Evolutionary conservation across 78 protist species (phyloP).

Genomic region (Dictyostelium purpureum): DNA sequence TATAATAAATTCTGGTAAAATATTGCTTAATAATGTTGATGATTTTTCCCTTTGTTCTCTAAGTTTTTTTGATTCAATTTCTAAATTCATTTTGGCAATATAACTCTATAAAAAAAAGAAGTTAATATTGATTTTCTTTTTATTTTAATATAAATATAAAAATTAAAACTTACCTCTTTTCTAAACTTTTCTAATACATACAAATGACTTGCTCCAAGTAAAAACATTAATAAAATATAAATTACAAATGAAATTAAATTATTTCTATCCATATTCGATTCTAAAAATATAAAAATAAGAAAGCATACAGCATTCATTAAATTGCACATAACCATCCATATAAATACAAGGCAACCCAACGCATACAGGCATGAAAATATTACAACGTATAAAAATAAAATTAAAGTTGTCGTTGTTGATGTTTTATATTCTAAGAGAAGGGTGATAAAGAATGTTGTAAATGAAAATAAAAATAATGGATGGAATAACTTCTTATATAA

Average conservation of each 20-base stretch:
- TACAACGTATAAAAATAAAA: slow-evolving; percentile 35
- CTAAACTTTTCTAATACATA: slow-evolving; percentile 75
- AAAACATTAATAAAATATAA: slow-evolving; percentile 43
- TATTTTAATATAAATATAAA: background rate
- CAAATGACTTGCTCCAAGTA: slow-evolving; percentile 61
- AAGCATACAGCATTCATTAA: slow-evolving; percentile 45
- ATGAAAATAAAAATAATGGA: slow-evolving; percentile 63
- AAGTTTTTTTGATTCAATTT: slow-evolving; percentile 30
- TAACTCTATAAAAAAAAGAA: slow-evolving; percentile 17
- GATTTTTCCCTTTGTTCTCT: slow-evolving; percentile 62
- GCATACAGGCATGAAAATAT: slow-evolving; percentile 55
- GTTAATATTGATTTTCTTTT: too few species aligned
- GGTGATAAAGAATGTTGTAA: slow-evolving; percentile 60
- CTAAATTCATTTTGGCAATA: slow-evolving; percentile 49
- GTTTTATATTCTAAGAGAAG: slow-evolving; percentile 46
- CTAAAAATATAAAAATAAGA: slow-evolving; percentile 40
- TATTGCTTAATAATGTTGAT: slow-evolving; percentile 39
- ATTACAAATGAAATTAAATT: slow-evolving; percentile 42
- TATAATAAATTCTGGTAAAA: slow-evolving; percentile 66
- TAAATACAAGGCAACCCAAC: slow-evolving; percentile 54
- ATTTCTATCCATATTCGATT: slow-evolving; percentile 21
- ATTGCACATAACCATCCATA: slow-evolving; percentile 68
- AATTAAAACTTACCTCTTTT: slow-evolving; percentile 41
- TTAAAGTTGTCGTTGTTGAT: slow-evolving; percentile 46
- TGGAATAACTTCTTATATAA: slow-evolving; percentile 52